phyloP scores from a whole-genome alignment of 2,329 filamentous ascomycete species.

The Aureobasidium sp. region DNA sequence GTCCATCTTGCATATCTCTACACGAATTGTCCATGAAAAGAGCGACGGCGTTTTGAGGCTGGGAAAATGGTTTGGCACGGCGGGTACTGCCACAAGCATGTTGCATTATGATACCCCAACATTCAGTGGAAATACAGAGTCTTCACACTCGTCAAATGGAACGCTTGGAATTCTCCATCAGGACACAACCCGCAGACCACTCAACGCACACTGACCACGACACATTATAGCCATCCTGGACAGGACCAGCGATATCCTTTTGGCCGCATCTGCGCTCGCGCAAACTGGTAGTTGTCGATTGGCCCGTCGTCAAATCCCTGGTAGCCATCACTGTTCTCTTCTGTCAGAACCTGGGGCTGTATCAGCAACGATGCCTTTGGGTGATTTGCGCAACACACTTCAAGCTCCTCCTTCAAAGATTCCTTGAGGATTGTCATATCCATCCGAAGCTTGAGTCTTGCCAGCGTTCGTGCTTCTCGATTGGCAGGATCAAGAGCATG shows the following conservation, averaged over 20 bases:
- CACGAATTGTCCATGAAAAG: conserved; percentile 10
- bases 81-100: neutral
- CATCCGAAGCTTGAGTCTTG: neutral
- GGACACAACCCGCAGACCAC: neutral
- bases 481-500: neutral
- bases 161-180: neutral
- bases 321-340: neutral
- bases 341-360: neutral
- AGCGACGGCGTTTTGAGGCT: conserved; percentile 12
- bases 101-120: conserved; percentile 4
- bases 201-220: neutral
- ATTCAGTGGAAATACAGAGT: neutral
- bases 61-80: neutral
- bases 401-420: conserved; percentile 5
- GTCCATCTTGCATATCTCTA: neutral
- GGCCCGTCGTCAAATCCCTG: neutral
- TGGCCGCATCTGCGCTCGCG: neutral
- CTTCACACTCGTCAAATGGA: conserved; percentile 1
- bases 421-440: conserved; percentile 1
- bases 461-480: neutral
- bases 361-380: neutral
- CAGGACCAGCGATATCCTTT: conserved; percentile 11
- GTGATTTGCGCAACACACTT: neutral
- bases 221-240: neutral
- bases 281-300: neutral